Evolutionary conservation across 139 green algal species (phyloP), one percentile per base, ranked within the genome.

Genomic region (Astrephomene gubernaculifera): DNA sequence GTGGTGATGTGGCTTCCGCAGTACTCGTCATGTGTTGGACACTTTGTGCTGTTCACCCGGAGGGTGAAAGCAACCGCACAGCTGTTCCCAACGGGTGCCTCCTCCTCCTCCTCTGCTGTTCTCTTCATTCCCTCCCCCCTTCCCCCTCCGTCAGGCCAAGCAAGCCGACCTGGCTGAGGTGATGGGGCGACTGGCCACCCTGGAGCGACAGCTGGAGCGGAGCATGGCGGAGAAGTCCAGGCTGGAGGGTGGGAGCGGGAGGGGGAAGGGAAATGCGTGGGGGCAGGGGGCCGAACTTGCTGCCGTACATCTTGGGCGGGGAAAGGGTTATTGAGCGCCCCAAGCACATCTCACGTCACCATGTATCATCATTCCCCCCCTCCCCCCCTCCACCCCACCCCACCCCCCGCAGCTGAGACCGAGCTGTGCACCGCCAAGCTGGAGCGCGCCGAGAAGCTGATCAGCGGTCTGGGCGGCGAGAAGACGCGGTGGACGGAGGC

Each of bases 381-480:
- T n/a, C n/a, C n/a, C n/a, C n/a, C n/a, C n/a, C n/a, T n/a, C n/a
- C n/a, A n/a, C n/a, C n/a, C n/a, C n/a, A n/a, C n/a, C 14, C 61
- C 27, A 24, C 33, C 72, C 7, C 22, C 1, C 52, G 36, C 79
- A 86, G 79, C 43, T 27, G 92, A 96, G 82, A 93, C 95, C 44
- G 90, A 96, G 88, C 87, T 95, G 61, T 96, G 94, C 92, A 92
- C 79, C 29, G 69, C 92, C 44, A 96, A 96, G 85, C 87, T 96
- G 69, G 93, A 95, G 61, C 86, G 93, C 24, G 94, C 91, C 2
- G 93, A 93, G 65, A 95, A 96, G 91, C 92, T 96, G n/a, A 96
- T 96, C 73, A 90, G 86, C 22, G 94, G 94, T 0, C 87, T 96
- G 74, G 92, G 94, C 10, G 93, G 92, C 27, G 94, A 96, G 89